Percentiles rank a stretch among this genome's conserved stretches.
phyloP scores from a whole-genome alignment of 2,329 filamentous ascomycete genomes.

The Pseudogymnoascus sp. region DNA sequence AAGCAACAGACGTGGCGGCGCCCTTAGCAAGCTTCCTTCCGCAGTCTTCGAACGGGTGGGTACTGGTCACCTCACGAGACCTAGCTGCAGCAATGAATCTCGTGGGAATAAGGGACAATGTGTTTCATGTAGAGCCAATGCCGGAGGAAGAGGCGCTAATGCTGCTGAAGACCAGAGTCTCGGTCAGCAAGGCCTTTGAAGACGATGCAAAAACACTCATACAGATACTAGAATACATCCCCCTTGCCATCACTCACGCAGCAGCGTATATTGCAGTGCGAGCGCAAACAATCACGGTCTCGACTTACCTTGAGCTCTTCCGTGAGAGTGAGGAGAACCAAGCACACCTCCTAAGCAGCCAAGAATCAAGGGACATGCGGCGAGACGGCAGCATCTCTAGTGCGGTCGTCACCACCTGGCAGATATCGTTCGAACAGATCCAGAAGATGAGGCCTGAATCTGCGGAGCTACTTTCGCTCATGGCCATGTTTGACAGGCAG shows the following conservation, averaged over 20 bases:
- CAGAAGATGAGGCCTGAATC: slow-evolving; percentile 20
- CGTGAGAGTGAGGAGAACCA: slow-evolving; percentile 29
- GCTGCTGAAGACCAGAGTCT: slow-evolving; percentile 12
- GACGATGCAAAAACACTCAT: slow-evolving; percentile 9
- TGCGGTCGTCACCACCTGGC: slow-evolving; percentile 34
- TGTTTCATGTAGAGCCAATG: not conserved
- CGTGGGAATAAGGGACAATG: not conserved
- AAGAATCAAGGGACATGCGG: slow-evolving; percentile 30
- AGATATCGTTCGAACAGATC: slow-evolving; percentile 35
- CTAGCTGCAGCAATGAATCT: slow-evolving; percentile 8
- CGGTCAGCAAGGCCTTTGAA: not conserved
- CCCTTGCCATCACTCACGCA: slow-evolving; percentile 28
- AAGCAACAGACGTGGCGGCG: not conserved
- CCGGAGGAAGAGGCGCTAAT: slow-evolving; percentile 2
- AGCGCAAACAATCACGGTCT: slow-evolving; percentile 27
- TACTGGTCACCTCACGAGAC: slow-evolving; percentile 13
- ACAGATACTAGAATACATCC: slow-evolving; percentile 25
- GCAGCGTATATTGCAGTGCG: slow-evolving; percentile 24
- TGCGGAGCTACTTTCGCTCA: slow-evolving; percentile 21
- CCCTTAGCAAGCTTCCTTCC: not conserved
- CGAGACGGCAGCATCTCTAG: slow-evolving; percentile 31
- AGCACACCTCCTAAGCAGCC: slow-evolving; percentile 25
- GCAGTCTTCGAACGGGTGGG: slow-evolving; percentile 12
- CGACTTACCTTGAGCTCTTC: slow-evolving; percentile 38
- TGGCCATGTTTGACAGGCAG: slow-evolving; percentile 23